Evolutionary conservation across 164 flowering plant genomes (phyloP), one percentile per base, ranked within the genome.

Genomic region (Nelumbo lutea): DNA sequence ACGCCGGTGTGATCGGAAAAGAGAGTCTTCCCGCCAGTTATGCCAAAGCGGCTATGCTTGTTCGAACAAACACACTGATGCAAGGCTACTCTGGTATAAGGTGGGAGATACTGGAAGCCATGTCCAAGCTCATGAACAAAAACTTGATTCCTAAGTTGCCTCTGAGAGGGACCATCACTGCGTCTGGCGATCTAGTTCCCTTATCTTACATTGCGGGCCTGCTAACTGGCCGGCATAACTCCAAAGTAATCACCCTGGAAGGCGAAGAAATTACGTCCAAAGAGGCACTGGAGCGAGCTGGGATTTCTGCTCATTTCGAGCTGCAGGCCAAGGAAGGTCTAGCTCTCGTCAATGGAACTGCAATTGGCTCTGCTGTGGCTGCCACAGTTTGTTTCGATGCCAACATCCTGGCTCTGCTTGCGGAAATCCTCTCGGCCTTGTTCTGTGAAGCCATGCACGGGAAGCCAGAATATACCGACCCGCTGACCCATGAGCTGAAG

Each of bases 71-170:
- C 73, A 81, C 83, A 1, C 78, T 81, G 40, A 74, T 81, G 76
- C 83, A 81, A 57, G 83, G 83, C 14, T 81, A 72, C 68, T 81
- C 83, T 8, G 83, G 83, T n/a, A 81, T 81, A n/a, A 45, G 83
- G 40, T 81, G 76, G 73, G 81, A 78, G 71, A 69, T 81, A 10
- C 72, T 81, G 14, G 83, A 81, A 48, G 83, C 76, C 76, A 47
- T 81, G 66, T 74, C 79, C 40, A 53, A 73, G 67, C 77, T 81
- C 57, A 75, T 27, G 27, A 27, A 27, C 27, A 27, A 27, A 27
- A 27, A 27, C 27, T 27, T 27, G 27, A 27, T 27, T 76, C 81
- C 81, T 3, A 75, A 75, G 42, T 43, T 78, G 11, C 81, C 76
- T 40, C 53, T 78, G 38, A 46, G 81, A 46, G 81, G 81, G 42